These are phyloP conservation scores for Warburgia ugandensis DNA, from an alignment of 164 flowering plant genomes.

Conservation along the genomic window DNA sequence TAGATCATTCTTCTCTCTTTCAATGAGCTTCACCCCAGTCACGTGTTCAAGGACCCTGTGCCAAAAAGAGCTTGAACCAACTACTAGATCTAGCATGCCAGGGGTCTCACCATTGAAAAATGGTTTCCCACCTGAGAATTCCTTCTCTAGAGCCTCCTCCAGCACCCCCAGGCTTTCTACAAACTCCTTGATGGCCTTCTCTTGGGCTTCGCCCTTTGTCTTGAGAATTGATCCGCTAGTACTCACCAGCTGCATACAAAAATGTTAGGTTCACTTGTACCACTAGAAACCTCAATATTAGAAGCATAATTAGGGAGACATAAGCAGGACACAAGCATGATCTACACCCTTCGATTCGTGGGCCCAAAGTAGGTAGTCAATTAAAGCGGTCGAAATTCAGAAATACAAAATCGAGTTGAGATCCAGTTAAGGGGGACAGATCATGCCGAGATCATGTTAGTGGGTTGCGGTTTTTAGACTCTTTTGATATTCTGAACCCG, in stretches of 20 bases:
- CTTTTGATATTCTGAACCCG: no score
- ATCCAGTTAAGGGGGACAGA: no score
- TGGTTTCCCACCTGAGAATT: background rate
- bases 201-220: background rate
- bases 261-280: no score
- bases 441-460: no score
- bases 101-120: background rate
- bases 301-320: no score
- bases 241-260: background rate
- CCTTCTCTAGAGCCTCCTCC: background rate
- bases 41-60: background rate
- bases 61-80: background rate
- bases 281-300: no score
- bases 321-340: no score
- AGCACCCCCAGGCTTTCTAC: background rate
- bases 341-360: no score
- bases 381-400: no score
- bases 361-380: no score
- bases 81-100: background rate
- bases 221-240: background rate
- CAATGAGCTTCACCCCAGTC: background rate
- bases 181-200: background rate
- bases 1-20: background rate
- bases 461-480: no score
- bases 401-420: no score